A percentile compares a stretch with the other conserved stretches of the same genome.
Evolutionary conservation across 225 moss, liverwort and hornwort genomes (phyloP).

Genomic region (Neckera pumila): DNA sequence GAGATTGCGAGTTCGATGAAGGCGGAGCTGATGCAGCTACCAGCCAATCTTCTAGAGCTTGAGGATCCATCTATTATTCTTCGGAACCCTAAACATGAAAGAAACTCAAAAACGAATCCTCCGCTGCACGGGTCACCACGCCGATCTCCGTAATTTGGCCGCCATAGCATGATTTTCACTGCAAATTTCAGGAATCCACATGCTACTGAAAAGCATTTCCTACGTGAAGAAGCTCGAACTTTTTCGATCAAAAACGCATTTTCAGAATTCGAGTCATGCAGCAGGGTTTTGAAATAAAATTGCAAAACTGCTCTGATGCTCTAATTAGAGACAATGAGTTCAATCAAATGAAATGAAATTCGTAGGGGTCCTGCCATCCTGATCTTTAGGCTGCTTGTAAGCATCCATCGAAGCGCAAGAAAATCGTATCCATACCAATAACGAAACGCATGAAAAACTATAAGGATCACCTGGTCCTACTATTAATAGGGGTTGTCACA

Average conservation of each 20-base stretch:
- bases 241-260: not conserved
- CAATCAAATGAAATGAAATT: not conserved
- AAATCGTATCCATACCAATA: not conserved
- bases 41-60: constrained; percentile 46
- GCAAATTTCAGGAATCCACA: not conserved
- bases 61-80: constrained; percentile 14
- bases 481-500: not conserved
- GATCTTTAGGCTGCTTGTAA: not conserved
- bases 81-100: not conserved
- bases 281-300: not conserved
- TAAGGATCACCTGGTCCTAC: not conserved
- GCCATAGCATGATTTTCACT: not conserved
- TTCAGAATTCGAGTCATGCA: not conserved
- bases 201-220: not conserved
- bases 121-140: not conserved
- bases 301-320: no score
- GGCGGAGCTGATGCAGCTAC: constrained; percentile 27
- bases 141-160: not conserved
- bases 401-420: no score
- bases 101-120: not conserved
- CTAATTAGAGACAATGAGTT: no score
- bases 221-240: not conserved
- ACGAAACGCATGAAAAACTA: not conserved
- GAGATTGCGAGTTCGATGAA: not conserved
- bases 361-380: not conserved